Base-by-base conservation (phyloP, 2,329 filamentous ascomycete genomes). In the Cytospora paraplurivora region DNA sequence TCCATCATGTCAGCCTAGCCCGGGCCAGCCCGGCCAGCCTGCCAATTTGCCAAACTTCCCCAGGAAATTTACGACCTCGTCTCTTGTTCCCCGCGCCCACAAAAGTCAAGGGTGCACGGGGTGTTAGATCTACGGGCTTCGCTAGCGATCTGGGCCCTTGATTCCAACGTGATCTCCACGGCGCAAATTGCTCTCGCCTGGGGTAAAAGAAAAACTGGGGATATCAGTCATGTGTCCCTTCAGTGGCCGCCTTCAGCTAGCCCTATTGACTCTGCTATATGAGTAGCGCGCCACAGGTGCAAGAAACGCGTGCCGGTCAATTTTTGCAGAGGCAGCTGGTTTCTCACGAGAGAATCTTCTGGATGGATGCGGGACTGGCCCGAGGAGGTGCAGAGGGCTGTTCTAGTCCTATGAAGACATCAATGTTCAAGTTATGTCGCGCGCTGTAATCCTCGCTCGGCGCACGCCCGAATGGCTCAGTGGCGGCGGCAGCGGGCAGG, bases 191-290 rank as follows among this genome's bases (percentile, higher is more conserved):
- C 41, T 52, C 41, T 35, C 33, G 37, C 41, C 63, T 49, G 60
- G 60, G 63, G 63, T 63, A 56, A n/a, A n/a, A n/a, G n/a, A 47
- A 51, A 53, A 33, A 55, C 50, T 21, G 51, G 60, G 63, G 59
- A 37, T 7, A 38, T 11, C 27, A 52, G 55, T 63, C 63, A 65
- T 63, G 63, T 59, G 56, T 38, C 34, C 55, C 17, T 51, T 49
- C 27, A 41, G 10, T 55, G 21, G n/a, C 53, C 60, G 44, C 15
- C 44, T 55, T 35, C 21, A 49, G 56, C 35, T 37, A n/a, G n/a
- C n/a, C n/a, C n/a, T n/a, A n/a, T 60, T 47, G 33, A 37, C 60
- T 56, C 51, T n/a, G n/a, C n/a, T n/a, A 33, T 49, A 44, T 38
- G 47, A 59, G 12, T 35, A n/a, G n/a, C n/a, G n/a, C n/a, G n/a